Base-by-base conservation (phyloP, 2,329 filamentous ascomycete species). In the Alternaria infectoria region DNA sequence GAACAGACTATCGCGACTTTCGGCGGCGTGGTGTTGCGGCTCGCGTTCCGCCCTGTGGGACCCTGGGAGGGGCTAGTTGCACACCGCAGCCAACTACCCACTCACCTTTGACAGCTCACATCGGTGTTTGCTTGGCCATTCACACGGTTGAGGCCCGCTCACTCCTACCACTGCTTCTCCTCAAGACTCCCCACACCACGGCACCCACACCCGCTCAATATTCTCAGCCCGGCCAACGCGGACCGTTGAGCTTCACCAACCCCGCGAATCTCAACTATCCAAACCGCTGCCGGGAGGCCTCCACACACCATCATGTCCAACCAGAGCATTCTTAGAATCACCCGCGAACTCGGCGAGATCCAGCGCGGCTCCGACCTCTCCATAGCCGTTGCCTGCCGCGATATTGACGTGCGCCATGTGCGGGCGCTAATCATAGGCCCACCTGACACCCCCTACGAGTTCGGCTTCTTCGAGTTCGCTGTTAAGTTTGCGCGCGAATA, bases 361-460 rank as follows among this genome's bases (percentile, higher is more conserved):
- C 93, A 97, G 79, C 91, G 91, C 78, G 91, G 88, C 67, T 87
- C 89, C 19, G 94, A 97, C 80, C 85, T 97, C 32, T 97, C 94
- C 28, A 87, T 98, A 67, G 93, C 93, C 11, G 93, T 97, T 52
- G 91, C 92, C 60, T 97, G 92, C 77, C 87, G 91, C 55, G 96
- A 98, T 80, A 86, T 89, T 70, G 93, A 99, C 79, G 92, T 98
- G 64, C 91, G 94, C 59, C 91, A 93, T 77, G 90, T 98, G 54
- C 91, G 89, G 77, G 93, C 94, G 52, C 81, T 98, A 67, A 95
- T 98, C 73, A 89, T 98, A 69, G 96, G 96, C 0, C 95, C 96
- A 23, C 93, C 95, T 68, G 94, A 96, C 72, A 97, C 94, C 1
- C 94, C 95, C 0, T 99, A 99, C 80, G 94, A 97, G 80, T 97